Evolutionary conservation across 306 rosid genomes (phyloP), one percentile per base, ranked within the genome.

Genomic region (Astragalus glycyphyllos): DNA sequence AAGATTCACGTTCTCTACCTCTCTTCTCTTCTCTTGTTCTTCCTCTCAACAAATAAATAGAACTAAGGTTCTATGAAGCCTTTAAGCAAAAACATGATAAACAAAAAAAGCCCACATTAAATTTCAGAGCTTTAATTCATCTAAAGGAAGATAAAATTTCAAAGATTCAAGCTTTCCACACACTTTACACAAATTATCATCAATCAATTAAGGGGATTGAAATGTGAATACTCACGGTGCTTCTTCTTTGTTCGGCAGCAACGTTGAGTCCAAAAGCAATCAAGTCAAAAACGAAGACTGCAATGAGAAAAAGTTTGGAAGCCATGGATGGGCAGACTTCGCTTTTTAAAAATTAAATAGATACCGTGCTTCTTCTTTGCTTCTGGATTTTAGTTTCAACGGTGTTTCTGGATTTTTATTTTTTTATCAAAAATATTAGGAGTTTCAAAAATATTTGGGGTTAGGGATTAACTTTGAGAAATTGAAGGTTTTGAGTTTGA

Each of bases 211-310:
- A 13, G 7, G 11, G 70, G 79, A 76, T 34, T 37, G 44, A 48
- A 48, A 72, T 37, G 55, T 17, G 55, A 13, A 62, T 16, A 70
- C 92, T 91, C 68, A 95, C 99, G 66, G 90, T 86, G 91, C 91
- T 89, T 86, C 99, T 91, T 74, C 99, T 87, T 80, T 82, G 99
- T 72, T 95, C 99, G 67, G 99, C 99, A 45, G 87, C 96, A 55
- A 95, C 87, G 12, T 96, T 96, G 3, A 95, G 81, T n/a, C 91
- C 97, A 71, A 95, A 89, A 78, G 99, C 99, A 65, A 95, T 89
- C 61, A 89, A 26, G 45, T 95, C 91, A 5, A 91, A 57, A 63
- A 89, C 26, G 68, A 89, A 74, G 66, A 91, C 86, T 1, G 73
- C 14, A 65, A 91, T 86, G 78, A 95, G 69, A 9, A 91, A 5